Evolutionary conservation across 2,329 filamentous ascomycete species (phyloP).

Genomic region (Tricladium varicosporioides): DNA sequence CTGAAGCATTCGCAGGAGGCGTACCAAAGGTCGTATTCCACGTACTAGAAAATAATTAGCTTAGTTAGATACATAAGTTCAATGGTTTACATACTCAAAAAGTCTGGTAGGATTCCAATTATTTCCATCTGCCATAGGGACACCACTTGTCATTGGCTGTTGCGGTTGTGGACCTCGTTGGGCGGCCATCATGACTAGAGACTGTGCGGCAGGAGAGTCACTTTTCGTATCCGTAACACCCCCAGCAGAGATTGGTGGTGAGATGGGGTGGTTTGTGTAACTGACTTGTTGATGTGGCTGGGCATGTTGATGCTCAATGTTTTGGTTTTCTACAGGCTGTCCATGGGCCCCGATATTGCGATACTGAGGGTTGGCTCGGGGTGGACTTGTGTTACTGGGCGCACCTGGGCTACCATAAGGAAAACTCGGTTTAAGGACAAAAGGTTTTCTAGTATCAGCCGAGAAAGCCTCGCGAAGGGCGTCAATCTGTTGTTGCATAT

Average conservation of each 20-base stretch:
- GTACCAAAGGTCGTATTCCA: slow-evolving; percentile 93
- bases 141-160: slow-evolving; percentile 49
- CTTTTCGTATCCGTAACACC: slow-evolving; percentile 68
- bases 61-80: neutral
- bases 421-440: slow-evolving; percentile 84
- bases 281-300: slow-evolving; percentile 59
- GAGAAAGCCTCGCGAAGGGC: slow-evolving; percentile 89
- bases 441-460: slow-evolving; percentile 77
- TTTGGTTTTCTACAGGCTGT: slow-evolving; percentile 38
- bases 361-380: slow-evolving; percentile 27
- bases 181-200: slow-evolving; percentile 69
- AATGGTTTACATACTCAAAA: slow-evolving; percentile 70
- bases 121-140: slow-evolving; percentile 61
- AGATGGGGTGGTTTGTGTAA: slow-evolving; percentile 70
- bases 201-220: slow-evolving; percentile 72
- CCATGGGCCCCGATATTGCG: slow-evolving; percentile 24
- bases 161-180: slow-evolving; percentile 43
- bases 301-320: slow-evolving; percentile 49
- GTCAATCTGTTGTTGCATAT: slow-evolving; percentile 87
- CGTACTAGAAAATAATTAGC: slow-evolving; percentile 58
- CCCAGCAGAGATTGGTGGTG: slow-evolving; percentile 74
- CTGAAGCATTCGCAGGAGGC: slow-evolving; percentile 34
- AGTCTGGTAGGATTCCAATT: slow-evolving; percentile 85
- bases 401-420: slow-evolving; percentile 73
- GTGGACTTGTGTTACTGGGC: slow-evolving; percentile 25